Evolutionary conservation across 345 rosid genomes (phyloP).

Genomic region (Citrus sp.): DNA sequence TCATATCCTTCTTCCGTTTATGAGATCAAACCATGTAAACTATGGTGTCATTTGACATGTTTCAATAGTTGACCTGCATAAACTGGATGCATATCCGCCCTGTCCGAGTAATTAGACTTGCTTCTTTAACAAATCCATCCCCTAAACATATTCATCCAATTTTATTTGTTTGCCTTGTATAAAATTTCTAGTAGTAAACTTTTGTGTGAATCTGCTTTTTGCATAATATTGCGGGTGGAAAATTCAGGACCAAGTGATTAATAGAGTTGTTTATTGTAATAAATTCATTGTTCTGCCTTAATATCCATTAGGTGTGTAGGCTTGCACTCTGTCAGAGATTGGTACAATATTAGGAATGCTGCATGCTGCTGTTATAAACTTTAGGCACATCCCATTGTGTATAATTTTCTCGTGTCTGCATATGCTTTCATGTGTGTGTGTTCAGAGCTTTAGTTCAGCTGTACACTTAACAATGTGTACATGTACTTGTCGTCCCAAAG

Average conservation of each 20-base stretch:
- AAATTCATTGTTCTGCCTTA: neutral
- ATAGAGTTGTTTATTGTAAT: neutral
- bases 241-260: too few species aligned
- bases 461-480: slow-evolving; percentile 47
- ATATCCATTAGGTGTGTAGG: neutral
- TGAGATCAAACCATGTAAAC: neutral
- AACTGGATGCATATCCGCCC: neutral
- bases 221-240: too few species aligned
- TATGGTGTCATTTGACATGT: neutral
- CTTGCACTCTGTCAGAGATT: neutral
- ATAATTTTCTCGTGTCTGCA: too few species aligned
- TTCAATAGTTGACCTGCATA: neutral
- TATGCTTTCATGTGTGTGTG: too few species aligned
- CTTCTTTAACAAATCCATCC: too few species aligned
- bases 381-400: neutral
- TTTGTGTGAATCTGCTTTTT: neutral
- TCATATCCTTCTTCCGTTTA: slow-evolving; percentile 73
- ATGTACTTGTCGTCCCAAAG: slow-evolving; percentile 87
- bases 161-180: too few species aligned
- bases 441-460: too few species aligned
- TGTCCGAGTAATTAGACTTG: neutral
- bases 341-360: neutral
- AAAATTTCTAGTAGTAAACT: too few species aligned
- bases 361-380: neutral
- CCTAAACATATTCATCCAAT: too few species aligned